Base-by-base conservation (phyloP, 352 stramenopile genomes). In the Pythium dissimile region DNA sequence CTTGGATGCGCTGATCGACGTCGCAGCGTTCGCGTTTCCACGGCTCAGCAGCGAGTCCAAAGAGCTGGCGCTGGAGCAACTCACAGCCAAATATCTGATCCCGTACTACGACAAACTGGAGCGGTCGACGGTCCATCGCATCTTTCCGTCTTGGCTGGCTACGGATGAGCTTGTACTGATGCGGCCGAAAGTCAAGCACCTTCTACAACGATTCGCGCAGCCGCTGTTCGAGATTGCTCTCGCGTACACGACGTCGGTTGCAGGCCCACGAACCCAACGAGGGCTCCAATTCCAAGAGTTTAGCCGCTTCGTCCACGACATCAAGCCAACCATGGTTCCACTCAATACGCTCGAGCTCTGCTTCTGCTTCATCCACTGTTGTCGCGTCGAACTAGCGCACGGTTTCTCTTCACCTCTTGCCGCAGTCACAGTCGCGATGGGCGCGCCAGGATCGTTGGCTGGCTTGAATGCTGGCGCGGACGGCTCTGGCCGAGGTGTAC, bases 321-420 rank as follows among this genome's bases (percentile, higher is more conserved):
- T 86, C 16, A 76, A 78, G 34, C 73, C 75, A 5, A 74, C 61
- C 24, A 71, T 65, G 0, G 42, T 85, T 3, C 64, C 67, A 0
- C 45, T 89, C 12, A 78, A 60, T 5, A 59, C 57, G 1, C 72
- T 53, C 18, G 73, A 89, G 37, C 50, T 88, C 0, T 75, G 75
- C 34, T 73, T 78, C n/a, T 54, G 83, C 5, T 92, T 89, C 54
- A 67, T 87, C 31, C 69, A 69, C 13, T 82, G 65, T 35, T 82
- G 68, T 45, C 64, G 69, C 9, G 54, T 68, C 21, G 70, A 85
- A 9, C 44, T 74, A 24, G 30, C 4, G 0, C 1, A 54, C 0
- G 31, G 15, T 2, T 48, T 66, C 13, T 51, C 64, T 9, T 18
- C 37, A 31, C 20, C 27, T 11, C 13, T 21, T 1, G 11, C 35